Evolutionary conservation across 257 asterid species (phyloP).

Genomic region (Vinca minor): DNA sequence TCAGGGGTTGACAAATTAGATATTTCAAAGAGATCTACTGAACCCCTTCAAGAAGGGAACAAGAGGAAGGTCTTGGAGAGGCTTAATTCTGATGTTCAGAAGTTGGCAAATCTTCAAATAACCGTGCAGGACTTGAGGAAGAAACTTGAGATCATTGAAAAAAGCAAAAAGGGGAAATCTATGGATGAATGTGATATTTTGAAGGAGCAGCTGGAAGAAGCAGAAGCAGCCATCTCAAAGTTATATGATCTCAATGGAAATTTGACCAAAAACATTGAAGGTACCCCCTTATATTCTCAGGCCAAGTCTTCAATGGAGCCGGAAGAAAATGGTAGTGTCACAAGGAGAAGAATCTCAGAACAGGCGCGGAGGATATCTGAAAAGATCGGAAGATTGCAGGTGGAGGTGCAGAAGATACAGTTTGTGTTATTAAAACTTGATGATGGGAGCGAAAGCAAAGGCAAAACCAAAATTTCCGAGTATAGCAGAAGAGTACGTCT

Average conservation of each 20-base stretch:
- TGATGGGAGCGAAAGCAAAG: slow-evolving; percentile 27
- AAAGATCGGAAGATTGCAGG: slow-evolving; percentile 43
- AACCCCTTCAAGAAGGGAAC: slow-evolving; percentile 56
- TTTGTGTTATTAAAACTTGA: slow-evolving; percentile 39
- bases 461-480: slow-evolving; percentile 23
- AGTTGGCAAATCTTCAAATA: slow-evolving; percentile 76
- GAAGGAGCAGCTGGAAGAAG: slow-evolving; percentile 79
- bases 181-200: slow-evolving; percentile 62
- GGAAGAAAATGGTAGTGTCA: slow-evolving; percentile 44
- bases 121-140: slow-evolving; percentile 72
- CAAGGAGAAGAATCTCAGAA: slow-evolving; percentile 53
- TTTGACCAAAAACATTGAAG: slow-evolving; percentile 54
- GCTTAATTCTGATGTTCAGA: slow-evolving; percentile 82
- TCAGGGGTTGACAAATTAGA: slow-evolving; percentile 53
- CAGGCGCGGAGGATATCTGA: slow-evolving; percentile 45
- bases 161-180: slow-evolving; percentile 72
- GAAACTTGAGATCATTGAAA: slow-evolving; percentile 63
- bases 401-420: slow-evolving; percentile 50
- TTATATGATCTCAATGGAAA: slow-evolving; percentile 61
- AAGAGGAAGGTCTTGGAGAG: slow-evolving; percentile 66
- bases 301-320: slow-evolving; percentile 52
- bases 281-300: slow-evolving; percentile 32
- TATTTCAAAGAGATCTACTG: slow-evolving; percentile 43
- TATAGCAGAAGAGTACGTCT: slow-evolving; percentile 36
- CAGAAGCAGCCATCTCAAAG: slow-evolving; percentile 57